Evolutionary conservation across 371 early-diverging fungal species (phyloP).

Genomic region (Coemansia linderi): DNA sequence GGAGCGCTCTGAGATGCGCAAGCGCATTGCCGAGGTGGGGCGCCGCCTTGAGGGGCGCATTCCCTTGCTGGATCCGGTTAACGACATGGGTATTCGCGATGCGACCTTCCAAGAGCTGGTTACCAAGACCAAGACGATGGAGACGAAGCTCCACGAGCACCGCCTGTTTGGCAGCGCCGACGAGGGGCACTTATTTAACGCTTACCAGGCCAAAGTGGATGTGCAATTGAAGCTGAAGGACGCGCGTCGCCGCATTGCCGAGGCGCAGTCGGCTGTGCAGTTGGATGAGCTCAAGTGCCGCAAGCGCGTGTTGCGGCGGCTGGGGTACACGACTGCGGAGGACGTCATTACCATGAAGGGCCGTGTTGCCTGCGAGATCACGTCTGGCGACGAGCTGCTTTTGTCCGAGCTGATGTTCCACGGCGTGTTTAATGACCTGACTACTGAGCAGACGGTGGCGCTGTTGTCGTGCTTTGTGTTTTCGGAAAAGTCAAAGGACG

Average conservation of each 20-base stretch:
- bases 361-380: slow-evolving; percentile 99
- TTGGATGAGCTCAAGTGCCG: slow-evolving; percentile 91
- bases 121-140: slow-evolving; percentile 71
- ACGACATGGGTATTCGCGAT: slow-evolving; percentile 88
- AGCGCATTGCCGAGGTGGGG: slow-evolving; percentile 73
- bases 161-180: slow-evolving; percentile 62
- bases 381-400: slow-evolving; percentile 95
- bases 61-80: slow-evolving; percentile 85
- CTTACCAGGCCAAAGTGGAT: slow-evolving; percentile 66
- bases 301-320: slow-evolving; percentile 86
- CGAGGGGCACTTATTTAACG: slow-evolving; percentile 62
- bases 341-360: slow-evolving; percentile 97
- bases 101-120: slow-evolving; percentile 71
- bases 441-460: slow-evolving; percentile 87
- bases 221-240: slow-evolving; percentile 65
- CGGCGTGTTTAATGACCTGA: slow-evolving; percentile 94
- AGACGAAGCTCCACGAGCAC: slow-evolving; percentile 64
- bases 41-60: slow-evolving; percentile 73
- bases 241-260: slow-evolving; percentile 69
- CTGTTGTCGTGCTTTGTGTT: slow-evolving; percentile 95
- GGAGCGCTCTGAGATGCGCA: slow-evolving; percentile 65
- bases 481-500: slow-evolving; percentile 74
- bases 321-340: slow-evolving; percentile 77
- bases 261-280: slow-evolving; percentile 82
- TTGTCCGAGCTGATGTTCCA: slow-evolving; percentile 99